phyloP scores from a whole-genome alignment of 441 rosid genomes.

The Mallotus japonicus region DNA sequence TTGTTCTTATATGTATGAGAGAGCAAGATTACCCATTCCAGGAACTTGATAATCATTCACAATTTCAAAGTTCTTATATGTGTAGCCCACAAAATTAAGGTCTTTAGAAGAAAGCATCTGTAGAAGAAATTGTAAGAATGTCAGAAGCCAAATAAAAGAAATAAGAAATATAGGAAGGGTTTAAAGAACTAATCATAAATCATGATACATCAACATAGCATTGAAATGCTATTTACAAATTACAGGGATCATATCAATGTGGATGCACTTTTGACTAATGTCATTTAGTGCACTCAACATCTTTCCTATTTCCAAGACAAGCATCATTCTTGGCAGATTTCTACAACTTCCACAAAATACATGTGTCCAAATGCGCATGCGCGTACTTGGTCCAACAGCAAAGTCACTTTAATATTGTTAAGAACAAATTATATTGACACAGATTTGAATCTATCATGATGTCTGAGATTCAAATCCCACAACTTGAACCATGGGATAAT shows the following conservation, averaged over 20 bases:
- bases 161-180: neutral
- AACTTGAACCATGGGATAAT: neutral
- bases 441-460: neutral
- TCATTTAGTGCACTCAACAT: neutral
- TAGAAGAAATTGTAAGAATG: slow-evolving; percentile 13
- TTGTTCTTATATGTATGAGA: neutral
- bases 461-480: neutral
- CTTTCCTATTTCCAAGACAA: neutral
- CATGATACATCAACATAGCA: neutral
- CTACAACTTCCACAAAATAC: neutral
- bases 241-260: neutral
- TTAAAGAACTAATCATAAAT: neutral
- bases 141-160: neutral
- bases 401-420: neutral
- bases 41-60: slow-evolving; percentile 76
- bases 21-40: slow-evolving; percentile 60
- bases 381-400: too few relatives aligned
- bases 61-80: slow-evolving; percentile 92
- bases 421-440: neutral
- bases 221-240: neutral
- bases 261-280: neutral
- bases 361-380: neutral
- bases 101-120: slow-evolving; percentile 99
- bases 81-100: slow-evolving; percentile 89
- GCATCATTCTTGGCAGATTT: neutral